Percentiles rank a stretch among this genome's conserved stretches.
Conservation (phyloP, 768 basidiomycete species). For the Phallus indusiatus region DNA sequence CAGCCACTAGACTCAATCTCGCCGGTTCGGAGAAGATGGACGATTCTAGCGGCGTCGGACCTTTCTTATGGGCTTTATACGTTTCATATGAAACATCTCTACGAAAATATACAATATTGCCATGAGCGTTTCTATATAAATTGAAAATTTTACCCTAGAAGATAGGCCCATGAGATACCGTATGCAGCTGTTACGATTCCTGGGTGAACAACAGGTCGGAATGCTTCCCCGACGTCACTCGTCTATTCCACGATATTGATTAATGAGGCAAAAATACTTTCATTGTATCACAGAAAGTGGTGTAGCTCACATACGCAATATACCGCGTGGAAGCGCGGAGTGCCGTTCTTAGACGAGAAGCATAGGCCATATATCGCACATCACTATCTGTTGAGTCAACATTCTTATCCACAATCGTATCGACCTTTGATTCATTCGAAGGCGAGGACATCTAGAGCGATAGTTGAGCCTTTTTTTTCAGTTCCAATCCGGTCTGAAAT, state of each 20-base stretch:
- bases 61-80: conserved; percentile 63
- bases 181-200: conserved; percentile 68
- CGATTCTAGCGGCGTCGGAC: conserved; percentile 59
- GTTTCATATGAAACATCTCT: conserved; percentile 73
- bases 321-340: conserved; percentile 62
- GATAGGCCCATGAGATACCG: conserved; percentile 74
- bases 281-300: not conserved
- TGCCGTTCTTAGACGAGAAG: conserved; percentile 67
- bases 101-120: not conserved
- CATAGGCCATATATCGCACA: conserved; percentile 67
- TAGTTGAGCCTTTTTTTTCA: too few relatives aligned
- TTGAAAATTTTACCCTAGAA: conserved; percentile 40
- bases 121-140: not conserved
- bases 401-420: conserved; percentile 52
- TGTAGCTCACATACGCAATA: conserved; percentile 61
- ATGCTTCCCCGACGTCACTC: conserved; percentile 77
- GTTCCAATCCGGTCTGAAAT: too few relatives aligned
- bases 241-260: conserved; percentile 33
- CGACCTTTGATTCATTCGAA: conserved; percentile 26
- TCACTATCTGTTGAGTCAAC: conserved; percentile 60
- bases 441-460: not conserved
- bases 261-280: not conserved
- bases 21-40: conserved; percentile 61
- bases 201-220: conserved; percentile 68
- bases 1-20: conserved; percentile 58